Evolutionary conservation across 495 filamentous ascomycete species (phyloP), one percentile per base, ranked within the genome.

Genomic region (Penicillium cinerascens): DNA sequence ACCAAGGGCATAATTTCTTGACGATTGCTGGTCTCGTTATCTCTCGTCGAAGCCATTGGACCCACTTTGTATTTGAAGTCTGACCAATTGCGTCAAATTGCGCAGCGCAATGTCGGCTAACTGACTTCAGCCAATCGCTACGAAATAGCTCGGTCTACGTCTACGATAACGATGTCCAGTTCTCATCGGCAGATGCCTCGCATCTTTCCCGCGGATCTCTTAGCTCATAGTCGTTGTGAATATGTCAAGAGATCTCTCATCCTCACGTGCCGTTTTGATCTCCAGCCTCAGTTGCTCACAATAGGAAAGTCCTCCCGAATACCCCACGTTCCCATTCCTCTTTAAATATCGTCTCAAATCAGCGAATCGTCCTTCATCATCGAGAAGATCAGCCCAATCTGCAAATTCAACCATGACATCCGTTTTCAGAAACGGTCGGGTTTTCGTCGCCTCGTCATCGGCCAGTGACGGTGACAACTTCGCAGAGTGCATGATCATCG

Each of bases 341-440:
- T 37, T 56, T 60, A 57, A 60, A 57, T 53, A 55, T 25, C 21
- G 21, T 49, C 26, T 22, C 16, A 17, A 15, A 37, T 6, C 45
- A 18, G 20, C 36, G 26, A 29, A 16, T 4, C 10, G 22, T 10
- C 6, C 2, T 39, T 27, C 10, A 17, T 13, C 27, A 15, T 15
- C 27, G 13, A 26, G 10, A 33, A 10, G 26, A 33, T 33, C 11
- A 33, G 1, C 11, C 3, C 10, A 1, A 40, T 33, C 16, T 22
- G 21, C 46, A 37, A 40, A n/a, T 48, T 36, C 9, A 16, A 50
- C 2, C 6, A 78, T 75, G 72, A 58, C 67, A 6, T 67, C 67
- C 16, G 37, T 78, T 37, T 77, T 79, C 52, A 63, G 65, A 20
- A 79, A 78, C 42, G 77, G 69, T 5, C 73, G 67, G 6, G 69